Conservation (phyloP, 768 basidiomycete species). For the Coprinopsis cinerea region DNA sequence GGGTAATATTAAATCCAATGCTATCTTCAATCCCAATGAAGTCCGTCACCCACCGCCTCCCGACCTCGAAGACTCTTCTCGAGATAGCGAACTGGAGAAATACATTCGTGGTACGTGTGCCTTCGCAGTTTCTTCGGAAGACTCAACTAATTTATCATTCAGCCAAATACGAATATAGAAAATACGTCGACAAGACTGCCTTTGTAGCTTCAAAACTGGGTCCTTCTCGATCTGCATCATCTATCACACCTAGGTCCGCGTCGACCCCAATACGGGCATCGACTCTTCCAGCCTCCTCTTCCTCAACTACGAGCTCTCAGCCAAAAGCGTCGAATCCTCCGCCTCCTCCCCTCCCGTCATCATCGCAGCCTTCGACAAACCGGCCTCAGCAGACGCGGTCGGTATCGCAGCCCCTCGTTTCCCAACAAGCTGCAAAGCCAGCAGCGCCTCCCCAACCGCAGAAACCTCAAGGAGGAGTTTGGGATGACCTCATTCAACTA, state of each 20-base stretch:
- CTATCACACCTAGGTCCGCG: slow-evolving; percentile 20
- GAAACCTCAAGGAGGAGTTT: slow-evolving; percentile 33
- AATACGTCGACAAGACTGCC: slow-evolving; percentile 49
- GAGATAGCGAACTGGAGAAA: slow-evolving; percentile 87
- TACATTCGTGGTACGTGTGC: slow-evolving; percentile 71
- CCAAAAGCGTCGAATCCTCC: too few species aligned
- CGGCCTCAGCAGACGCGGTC: slow-evolving; percentile 19
- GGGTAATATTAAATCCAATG: slow-evolving; percentile 81
- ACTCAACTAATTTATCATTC: slow-evolving; percentile 9
- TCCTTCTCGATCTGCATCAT: slow-evolving; percentile 35
- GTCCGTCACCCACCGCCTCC: slow-evolving; percentile 75
- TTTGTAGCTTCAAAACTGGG: slow-evolving; percentile 42
- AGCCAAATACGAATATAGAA: slow-evolving; percentile 80
- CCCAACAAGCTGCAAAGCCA: slow-evolving; percentile 15
- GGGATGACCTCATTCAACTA: slow-evolving; percentile 52
- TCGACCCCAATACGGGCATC: slow-evolving; percentile 12
- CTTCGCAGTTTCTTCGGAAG: slow-evolving; percentile 1
- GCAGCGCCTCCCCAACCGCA: slow-evolving; percentile 16
- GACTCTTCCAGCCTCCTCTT: slow-evolving; percentile 13
- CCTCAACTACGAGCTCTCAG: too few species aligned
- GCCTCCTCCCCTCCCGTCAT: slow-evolving; percentile 9
- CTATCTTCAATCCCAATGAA: slow-evolving; percentile 80
- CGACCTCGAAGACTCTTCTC: slow-evolving; percentile 67
- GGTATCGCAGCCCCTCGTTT: slow-evolving; percentile 19
- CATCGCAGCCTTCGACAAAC: slow-evolving; percentile 13